These are phyloP conservation scores for Zarea fungicola DNA, from an alignment of 2,329 filamentous ascomycete species.

Conservation along the genomic window DNA sequence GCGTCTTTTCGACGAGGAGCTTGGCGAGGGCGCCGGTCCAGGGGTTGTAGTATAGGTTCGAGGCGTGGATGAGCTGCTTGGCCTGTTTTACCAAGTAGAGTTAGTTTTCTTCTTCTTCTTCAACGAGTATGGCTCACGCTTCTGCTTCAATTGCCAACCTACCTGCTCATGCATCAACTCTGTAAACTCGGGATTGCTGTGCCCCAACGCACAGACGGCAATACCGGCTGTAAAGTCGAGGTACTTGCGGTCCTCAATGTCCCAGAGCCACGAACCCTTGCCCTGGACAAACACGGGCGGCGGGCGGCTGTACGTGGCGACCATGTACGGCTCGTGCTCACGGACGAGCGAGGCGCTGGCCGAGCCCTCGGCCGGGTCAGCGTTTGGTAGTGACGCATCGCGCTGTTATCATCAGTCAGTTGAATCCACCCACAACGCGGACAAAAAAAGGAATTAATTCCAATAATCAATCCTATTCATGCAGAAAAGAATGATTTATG, in stretches of 20 bases:
- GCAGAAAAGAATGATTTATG: not conserved
- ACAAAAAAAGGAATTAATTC: not conserved
- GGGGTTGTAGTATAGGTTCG: constrained; percentile 94
- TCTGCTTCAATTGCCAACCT: too few species aligned
- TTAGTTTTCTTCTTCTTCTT: constrained; percentile 8
- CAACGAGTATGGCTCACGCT: too few species aligned
- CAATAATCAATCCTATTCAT: not conserved
- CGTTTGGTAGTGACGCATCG: constrained; percentile 48
- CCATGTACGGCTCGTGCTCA: constrained; percentile 81
- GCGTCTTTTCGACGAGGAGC: constrained; percentile 75
- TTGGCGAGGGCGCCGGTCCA: constrained; percentile 90
- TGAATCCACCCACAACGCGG: not conserved
- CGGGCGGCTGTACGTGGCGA: constrained; percentile 89
- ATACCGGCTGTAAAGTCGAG: constrained; percentile 95
- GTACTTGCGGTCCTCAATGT: constrained; percentile 82
- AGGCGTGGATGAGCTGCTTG: constrained; percentile 79
- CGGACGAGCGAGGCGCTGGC: constrained; percentile 68
- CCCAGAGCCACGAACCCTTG: constrained; percentile 82
- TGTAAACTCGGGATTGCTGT: constrained; percentile 76
- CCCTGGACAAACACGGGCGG: constrained; percentile 85
- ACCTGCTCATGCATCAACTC: constrained; percentile 75
- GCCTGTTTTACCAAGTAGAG: constrained; percentile 37
- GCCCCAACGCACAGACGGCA: constrained; percentile 87
- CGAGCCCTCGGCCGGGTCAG: constrained; percentile 70
- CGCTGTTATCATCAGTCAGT: constrained; percentile 17